These are phyloP conservation scores for Mrakia gelida DNA, from an alignment of 768 basidiomycete species.

Conservation along the genomic window DNA sequence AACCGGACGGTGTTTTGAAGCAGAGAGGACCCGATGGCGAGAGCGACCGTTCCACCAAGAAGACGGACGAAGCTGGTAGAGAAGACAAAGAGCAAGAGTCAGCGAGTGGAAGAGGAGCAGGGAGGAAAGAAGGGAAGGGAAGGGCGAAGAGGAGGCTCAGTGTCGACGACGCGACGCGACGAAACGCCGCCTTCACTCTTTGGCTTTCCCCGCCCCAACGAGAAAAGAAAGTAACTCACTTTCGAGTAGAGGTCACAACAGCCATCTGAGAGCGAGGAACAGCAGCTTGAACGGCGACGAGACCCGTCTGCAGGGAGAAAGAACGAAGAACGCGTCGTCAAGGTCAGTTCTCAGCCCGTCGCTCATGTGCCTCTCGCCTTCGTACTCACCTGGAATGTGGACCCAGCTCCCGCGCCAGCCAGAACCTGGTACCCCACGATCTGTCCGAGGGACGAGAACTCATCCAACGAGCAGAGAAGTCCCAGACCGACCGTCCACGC, in stretches of 20 bases:
- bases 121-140: background rate
- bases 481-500: conserved; percentile 69
- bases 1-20: conserved; percentile 47
- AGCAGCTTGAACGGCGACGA: conserved; percentile 67
- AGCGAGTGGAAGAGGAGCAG: too few species aligned
- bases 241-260: conserved; percentile 65
- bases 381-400: conserved; percentile 18
- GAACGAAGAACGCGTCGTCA: conserved; percentile 48
- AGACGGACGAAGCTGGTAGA: conserved; percentile 54
- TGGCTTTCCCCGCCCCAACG: background rate
- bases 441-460: conserved; percentile 51
- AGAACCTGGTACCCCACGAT: conserved; percentile 61
- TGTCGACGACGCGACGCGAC: too few species aligned
- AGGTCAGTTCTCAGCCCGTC: conserved; percentile 25
- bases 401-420: conserved; percentile 58
- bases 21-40: conserved; percentile 60
- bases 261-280: conserved; percentile 69
- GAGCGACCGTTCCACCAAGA: conserved; percentile 64
- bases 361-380: background rate
- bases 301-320: conserved; percentile 54
- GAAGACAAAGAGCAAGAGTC: too few species aligned
- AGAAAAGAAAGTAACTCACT: conserved; percentile 36
- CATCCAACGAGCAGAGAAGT: conserved; percentile 60
- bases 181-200: too few species aligned
- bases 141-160: background rate